Evolutionary conservation across 192 early-diverging fungal species (phyloP), one percentile per base, ranked within the genome.

Genomic region (Backusella parvicylindrica): DNA sequence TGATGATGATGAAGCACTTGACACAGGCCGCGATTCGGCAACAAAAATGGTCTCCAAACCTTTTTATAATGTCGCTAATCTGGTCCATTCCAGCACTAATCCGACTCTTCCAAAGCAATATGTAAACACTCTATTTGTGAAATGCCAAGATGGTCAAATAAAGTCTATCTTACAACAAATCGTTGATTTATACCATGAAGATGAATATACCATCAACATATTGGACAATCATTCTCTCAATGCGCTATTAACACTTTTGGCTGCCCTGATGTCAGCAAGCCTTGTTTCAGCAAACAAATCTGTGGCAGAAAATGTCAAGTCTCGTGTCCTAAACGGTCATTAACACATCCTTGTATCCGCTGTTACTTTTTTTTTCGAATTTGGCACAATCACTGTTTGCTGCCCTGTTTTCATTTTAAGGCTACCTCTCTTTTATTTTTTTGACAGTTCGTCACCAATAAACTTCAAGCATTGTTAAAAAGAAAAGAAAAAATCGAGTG

Each of bases 221-320:
- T 38, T 68, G 66, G 26, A 68, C 23, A 68, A 33, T 35, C 36
- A 68, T 68, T 63, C 30, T 23, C 56, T 23, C 56, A 68, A 68
- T 32, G 66, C 23, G 32, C 12, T 32, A 68, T 68, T 68, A 21
- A 33, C 6, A 2, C 11, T 32, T 68, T 68, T 68, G 32, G 32
- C 66, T 18, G 13, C 23, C 66, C 35, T 68, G 66, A 68, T 68
- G 66, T 68, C 66, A 68, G n/a, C 32, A 68, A 68, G 66, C 32
- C 66, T 68, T 32, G 66, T 68, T 68, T 68, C 2, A 68, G 66
- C 66, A 68, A 68, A 35, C 32, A 68, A 68, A 68, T 68, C 66
- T 32, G 66, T 68, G 36, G 66, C 66, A 68, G 66, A 68, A 35
- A 68, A 68, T 68, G 66, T 63, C 31, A 68, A 68, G 66, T 68